Conservation (phyloP, 495 filamentous ascomycete species). For the Penicillium cinerascens region DNA sequence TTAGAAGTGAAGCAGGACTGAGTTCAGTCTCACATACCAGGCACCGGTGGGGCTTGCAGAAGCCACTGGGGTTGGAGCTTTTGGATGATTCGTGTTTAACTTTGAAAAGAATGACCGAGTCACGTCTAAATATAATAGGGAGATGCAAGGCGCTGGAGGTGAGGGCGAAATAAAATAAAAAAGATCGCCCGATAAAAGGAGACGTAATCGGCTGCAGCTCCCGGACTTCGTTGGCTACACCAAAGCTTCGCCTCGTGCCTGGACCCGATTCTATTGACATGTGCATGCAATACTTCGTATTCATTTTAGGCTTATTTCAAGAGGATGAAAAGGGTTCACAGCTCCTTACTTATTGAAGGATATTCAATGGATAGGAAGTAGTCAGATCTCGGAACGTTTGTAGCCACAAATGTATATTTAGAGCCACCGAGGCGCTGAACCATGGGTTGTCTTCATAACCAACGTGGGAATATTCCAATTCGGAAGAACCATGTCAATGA, state of each 20-base stretch:
- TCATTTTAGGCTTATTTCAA: neutral
- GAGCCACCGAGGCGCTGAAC: neutral
- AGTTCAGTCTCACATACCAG: slow-evolving; percentile 23
- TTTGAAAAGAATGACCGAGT: neutral
- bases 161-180: neutral
- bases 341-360: neutral
- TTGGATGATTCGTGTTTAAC: neutral
- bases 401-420: neutral
- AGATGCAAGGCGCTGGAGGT: neutral
- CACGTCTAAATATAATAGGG: neutral
- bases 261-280: neutral
- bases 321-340: too few species aligned
- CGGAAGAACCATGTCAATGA: neutral
- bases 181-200: neutral
- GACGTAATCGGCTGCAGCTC: slow-evolving; percentile 5
- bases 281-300: neutral
- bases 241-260: slow-evolving; percentile 1
- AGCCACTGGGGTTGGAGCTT: slow-evolving; percentile 11
- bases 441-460: neutral
- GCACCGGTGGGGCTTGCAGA: slow-evolving; percentile 18
- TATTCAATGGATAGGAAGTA: neutral
- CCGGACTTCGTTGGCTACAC: neutral
- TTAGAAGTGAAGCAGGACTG: slow-evolving; percentile 13
- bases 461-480: neutral
- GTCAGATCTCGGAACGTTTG: neutral